Conservation (phyloP, 345 rosid species). For the Populus simonii region DNA sequence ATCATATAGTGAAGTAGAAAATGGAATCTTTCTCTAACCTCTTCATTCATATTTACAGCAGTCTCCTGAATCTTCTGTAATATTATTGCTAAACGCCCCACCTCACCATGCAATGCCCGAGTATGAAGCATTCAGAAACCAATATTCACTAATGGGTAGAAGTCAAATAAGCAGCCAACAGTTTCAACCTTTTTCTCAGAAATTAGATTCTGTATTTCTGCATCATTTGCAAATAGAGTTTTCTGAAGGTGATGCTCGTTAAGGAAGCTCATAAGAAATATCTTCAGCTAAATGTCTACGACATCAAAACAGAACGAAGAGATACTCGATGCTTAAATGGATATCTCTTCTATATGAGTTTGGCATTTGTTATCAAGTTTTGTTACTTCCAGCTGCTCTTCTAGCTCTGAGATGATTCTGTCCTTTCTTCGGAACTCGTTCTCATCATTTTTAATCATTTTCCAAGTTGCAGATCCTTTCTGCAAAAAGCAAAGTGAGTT, state of each 20-base stretch:
- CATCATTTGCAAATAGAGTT: conserved; percentile 55
- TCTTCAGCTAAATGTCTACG: conserved; percentile 14
- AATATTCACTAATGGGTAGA: conserved; percentile 10
- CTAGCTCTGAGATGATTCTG: conserved; percentile 51
- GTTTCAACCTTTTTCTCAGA: conserved; percentile 63
- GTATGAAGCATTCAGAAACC: conserved; percentile 11
- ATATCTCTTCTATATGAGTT: conserved; percentile 68
- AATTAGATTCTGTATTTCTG: conserved; percentile 52
- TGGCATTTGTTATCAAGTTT: conserved; percentile 37
- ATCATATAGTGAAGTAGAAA: conserved; percentile 11
- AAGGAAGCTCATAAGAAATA: conserved; percentile 40
- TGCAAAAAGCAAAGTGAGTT: conserved; percentile 26
- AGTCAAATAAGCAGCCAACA: conserved; percentile 10
- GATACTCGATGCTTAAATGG: conserved; percentile 23
- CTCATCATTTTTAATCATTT: conserved; percentile 40
- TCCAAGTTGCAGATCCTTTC: conserved; percentile 58
- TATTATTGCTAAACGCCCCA: conserved; percentile 44
- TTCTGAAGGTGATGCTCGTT: conserved; percentile 67
- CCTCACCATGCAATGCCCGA: conserved; percentile 63
- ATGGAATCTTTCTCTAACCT: conserved; percentile 43
- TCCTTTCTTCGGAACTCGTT: conserved; percentile 53
- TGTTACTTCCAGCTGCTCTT: conserved; percentile 48
- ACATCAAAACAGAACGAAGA: conserved; percentile 10
- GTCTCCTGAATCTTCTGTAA: conserved; percentile 61
- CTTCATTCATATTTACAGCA: conserved; percentile 51